phyloP scores from a whole-genome alignment of 371 early-diverging fungal species.

The Mortierella polycephala region DNA sequence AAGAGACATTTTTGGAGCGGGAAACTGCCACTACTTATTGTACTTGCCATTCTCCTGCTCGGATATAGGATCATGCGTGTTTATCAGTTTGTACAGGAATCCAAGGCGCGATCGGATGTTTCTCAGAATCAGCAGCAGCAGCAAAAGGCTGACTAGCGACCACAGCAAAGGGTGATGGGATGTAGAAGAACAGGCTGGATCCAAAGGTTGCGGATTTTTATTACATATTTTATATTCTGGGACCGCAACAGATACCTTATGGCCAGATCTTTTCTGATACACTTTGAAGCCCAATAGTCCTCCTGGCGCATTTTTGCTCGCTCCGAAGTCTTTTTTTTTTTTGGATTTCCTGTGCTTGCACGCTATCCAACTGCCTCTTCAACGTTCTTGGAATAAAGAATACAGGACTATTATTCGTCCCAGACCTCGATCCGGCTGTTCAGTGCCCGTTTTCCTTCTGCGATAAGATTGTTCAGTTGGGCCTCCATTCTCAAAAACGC shows the following conservation, averaged over 20 bases:
- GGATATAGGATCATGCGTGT: conserved; percentile 42
- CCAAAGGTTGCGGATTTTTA: no score
- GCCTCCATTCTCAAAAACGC: conserved; percentile 54
- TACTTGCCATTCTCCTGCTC: conserved; percentile 26
- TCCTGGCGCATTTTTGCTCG: no score
- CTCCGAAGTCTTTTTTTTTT: no score
- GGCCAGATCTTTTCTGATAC: no score
- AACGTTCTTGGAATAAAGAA: no score
- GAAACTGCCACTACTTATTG: conserved; percentile 35
- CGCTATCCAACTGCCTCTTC: no score
- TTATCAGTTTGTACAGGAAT: conserved; percentile 25
- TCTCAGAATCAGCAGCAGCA: neutral
- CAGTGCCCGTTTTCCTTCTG: conserved; percentile 48
- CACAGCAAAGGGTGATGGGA: no score
- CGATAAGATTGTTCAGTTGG: conserved; percentile 44
- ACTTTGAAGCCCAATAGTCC: no score
- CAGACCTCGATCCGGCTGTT: conserved; percentile 36
- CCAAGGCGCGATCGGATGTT: neutral
- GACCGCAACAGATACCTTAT: no score
- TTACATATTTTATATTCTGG: no score
- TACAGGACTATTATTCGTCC: conserved; percentile 19
- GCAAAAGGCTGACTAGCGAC: neutral
- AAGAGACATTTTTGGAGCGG: conserved; percentile 34
- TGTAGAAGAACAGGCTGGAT: no score
- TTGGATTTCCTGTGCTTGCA: no score